These are phyloP conservation scores for Chloropicon primus DNA, from an alignment of 139 green algal species.

Conservation along the genomic window DNA sequence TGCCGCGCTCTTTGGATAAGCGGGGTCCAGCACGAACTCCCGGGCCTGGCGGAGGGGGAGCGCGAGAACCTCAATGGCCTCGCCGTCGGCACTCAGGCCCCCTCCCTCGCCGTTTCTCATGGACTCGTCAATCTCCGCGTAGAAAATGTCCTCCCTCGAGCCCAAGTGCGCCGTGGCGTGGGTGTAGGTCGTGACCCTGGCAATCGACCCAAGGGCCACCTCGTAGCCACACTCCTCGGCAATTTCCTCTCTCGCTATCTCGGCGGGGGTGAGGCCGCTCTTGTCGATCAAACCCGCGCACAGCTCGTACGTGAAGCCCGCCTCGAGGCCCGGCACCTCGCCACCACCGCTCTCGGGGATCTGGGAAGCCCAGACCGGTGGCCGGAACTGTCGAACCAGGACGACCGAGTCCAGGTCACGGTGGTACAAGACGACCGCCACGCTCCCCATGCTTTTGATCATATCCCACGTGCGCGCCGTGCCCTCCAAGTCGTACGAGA, in stretches of 20 bases:
- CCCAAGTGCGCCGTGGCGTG: slow-evolving; percentile 36
- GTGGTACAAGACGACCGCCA: slow-evolving; percentile 65
- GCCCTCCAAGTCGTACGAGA: slow-evolving; percentile 4
- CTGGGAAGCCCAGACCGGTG: slow-evolving; percentile 40
- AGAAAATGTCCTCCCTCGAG: slow-evolving; percentile 43
- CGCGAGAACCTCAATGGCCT: slow-evolving; percentile 75
- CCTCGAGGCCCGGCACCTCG: background rate
- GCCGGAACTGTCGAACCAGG: slow-evolving; percentile 67
- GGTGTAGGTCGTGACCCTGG: slow-evolving; percentile 28
- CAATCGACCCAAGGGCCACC: slow-evolving; percentile 30
- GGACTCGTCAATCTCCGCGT: slow-evolving; percentile 48
- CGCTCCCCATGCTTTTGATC: slow-evolving; percentile 45
- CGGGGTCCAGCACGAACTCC: slow-evolving; percentile 42
- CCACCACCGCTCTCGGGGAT: slow-evolving; percentile 21
- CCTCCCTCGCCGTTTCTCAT: slow-evolving; percentile 34
- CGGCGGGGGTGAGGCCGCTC: slow-evolving; percentile 25
- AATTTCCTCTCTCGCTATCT: slow-evolving; percentile 44
- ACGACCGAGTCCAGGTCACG: slow-evolving; percentile 26
- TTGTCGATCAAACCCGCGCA: slow-evolving; percentile 84
- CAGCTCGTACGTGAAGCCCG: slow-evolving; percentile 77
- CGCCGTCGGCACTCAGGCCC: slow-evolving; percentile 39
- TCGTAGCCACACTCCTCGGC: slow-evolving; percentile 35
- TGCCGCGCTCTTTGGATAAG: slow-evolving; percentile 39
- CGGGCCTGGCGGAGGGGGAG: slow-evolving; percentile 36
- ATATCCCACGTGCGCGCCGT: slow-evolving; percentile 53